Percentiles rank a stretch among this genome's conserved stretches.
phyloP scores from a whole-genome alignment of 2,329 filamentous ascomycete species.

The Colletotrichum tofieldiae region DNA sequence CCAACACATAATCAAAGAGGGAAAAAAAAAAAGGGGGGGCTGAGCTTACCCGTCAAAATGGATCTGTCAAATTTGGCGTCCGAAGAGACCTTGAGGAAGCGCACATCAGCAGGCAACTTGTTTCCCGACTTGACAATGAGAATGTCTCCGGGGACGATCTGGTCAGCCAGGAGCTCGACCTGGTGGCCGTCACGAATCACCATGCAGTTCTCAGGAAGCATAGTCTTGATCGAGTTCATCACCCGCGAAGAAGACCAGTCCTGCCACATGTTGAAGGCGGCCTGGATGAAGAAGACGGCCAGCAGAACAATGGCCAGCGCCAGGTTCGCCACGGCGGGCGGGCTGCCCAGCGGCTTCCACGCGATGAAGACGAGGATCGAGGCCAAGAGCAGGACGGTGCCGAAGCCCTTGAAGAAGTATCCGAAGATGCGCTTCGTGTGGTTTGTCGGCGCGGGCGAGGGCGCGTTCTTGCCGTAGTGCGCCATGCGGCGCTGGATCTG shows the following conservation, averaged over 20 bases:
- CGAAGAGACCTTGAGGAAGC: slow-evolving; percentile 77
- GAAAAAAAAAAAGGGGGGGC: background rate
- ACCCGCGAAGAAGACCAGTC: slow-evolving; percentile 84
- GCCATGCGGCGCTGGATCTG: slow-evolving; percentile 69
- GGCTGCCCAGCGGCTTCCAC: slow-evolving; percentile 82
- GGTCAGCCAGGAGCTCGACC: slow-evolving; percentile 64
- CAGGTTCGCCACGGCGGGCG: slow-evolving; percentile 78
- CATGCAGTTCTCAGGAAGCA: slow-evolving; percentile 82
- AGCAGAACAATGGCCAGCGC: slow-evolving; percentile 82
- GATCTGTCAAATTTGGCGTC: slow-evolving; percentile 82
- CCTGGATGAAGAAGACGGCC: slow-evolving; percentile 79
- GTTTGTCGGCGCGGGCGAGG: slow-evolving; percentile 75
- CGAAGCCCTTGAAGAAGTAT: slow-evolving; percentile 86
- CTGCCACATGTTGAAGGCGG: slow-evolving; percentile 78
- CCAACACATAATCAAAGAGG: background rate
- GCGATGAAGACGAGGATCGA: slow-evolving; percentile 82
- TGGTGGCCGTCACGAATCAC: slow-evolving; percentile 73
- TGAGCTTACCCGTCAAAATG: slow-evolving; percentile 74
- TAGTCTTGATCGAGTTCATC: slow-evolving; percentile 85
- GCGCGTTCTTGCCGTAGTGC: slow-evolving; percentile 78
- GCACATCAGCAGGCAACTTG: slow-evolving; percentile 81
- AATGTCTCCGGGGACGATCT: slow-evolving; percentile 82
- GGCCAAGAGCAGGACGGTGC: slow-evolving; percentile 78
- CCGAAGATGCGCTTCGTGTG: slow-evolving; percentile 71
- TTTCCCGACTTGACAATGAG: slow-evolving; percentile 79